Evolutionary conservation across 129 eudicot species (phyloP), one percentile per base, ranked within the genome.

Genomic region (Pittosporum tobira): DNA sequence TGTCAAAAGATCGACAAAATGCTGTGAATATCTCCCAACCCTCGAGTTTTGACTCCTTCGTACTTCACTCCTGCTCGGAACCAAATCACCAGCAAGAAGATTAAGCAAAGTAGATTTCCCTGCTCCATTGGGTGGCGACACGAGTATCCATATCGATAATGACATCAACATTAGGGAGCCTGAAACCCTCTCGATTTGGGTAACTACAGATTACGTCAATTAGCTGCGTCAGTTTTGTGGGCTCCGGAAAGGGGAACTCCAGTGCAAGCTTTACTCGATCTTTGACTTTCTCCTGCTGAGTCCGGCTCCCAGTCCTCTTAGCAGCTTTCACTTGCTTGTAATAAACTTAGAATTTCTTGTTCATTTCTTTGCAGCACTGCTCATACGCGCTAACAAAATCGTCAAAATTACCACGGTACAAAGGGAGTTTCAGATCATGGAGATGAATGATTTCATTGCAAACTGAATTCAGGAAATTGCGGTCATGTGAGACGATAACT

Each of bases 61-160:
- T 31, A 74, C 82, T 62, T 86, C 95, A 43, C 95, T 91, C 50
- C 82, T 87, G 3, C 80, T 55, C 16, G 95, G 91, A 18, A 24
- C 65, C 74, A 86, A 68, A 55, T 86, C 95, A 9, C 93, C 93
- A 12, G 88, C 93, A 45, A 87, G 78, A 69, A 82, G 88, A 59
- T 84, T 84, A 21, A 84, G 84, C 51, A 84, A 69, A 23, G 95
- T 85, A 1, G 95, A 85, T 50, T 87, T 87, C 10, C 95, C 91
- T 12, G 95, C 95, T 14, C 95, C 95, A 45, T 86, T 86, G n/a
- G 95, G 95, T 83, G 9, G 95, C 95, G 29, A 82, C 95, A 18
- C 95, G 91, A 29, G 95, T 87, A 2, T 88, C 95, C 95, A 87
- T 87, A 68, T 87, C 94, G 54, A 87, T 87, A 31, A 94, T 88